Evolutionary conservation across 495 filamentous ascomycete species (phyloP).

Genomic region (Xylaria flabelliformis): DNA sequence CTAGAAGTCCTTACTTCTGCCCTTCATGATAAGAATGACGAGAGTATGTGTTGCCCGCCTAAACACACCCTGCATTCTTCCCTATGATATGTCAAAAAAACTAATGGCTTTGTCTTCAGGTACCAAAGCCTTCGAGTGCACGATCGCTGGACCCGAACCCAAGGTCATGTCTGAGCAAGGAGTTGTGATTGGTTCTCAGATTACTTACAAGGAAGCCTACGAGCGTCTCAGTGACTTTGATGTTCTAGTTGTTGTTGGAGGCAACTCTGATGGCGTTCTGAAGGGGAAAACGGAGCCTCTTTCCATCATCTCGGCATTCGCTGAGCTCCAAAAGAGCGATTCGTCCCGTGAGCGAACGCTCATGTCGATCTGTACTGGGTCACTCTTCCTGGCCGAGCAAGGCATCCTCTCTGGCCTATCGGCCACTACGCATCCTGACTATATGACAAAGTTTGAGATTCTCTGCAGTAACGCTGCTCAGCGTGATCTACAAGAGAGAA

Average conservation of each 20-base stretch:
- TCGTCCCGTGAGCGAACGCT: conserved; percentile 74
- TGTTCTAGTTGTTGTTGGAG: conserved; percentile 73
- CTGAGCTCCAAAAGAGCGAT: conserved; percentile 70
- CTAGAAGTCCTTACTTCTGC: conserved; percentile 67
- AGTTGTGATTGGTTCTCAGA: conserved; percentile 76
- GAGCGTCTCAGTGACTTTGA: conserved; percentile 71
- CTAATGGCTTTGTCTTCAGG: conserved; percentile 39
- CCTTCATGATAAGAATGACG: conserved; percentile 65
- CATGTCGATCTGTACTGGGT: conserved; percentile 77
- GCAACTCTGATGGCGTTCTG: conserved; percentile 58
- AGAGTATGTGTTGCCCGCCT: conserved; percentile 54
- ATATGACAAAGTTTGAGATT: conserved; percentile 68
- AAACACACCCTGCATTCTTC: conserved; percentile 22
- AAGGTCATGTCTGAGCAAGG: conserved; percentile 71
- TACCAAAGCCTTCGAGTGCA: conserved; percentile 69
- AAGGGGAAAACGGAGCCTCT: conserved; percentile 67
- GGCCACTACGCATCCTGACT: conserved; percentile 73
- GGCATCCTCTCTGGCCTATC: conserved; percentile 74
- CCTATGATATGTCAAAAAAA: neutral
- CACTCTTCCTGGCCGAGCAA: conserved; percentile 71
- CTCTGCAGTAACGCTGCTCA: conserved; percentile 70
- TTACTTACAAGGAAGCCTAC: conserved; percentile 69
- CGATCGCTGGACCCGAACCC: conserved; percentile 64
- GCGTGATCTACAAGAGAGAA: conserved; percentile 62
- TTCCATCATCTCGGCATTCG: conserved; percentile 67